A percentile compares a stretch with the other conserved stretches of the same genome.
Conservation (phyloP, 257 asterid genomes). For the Nicotiana otophora region DNA sequence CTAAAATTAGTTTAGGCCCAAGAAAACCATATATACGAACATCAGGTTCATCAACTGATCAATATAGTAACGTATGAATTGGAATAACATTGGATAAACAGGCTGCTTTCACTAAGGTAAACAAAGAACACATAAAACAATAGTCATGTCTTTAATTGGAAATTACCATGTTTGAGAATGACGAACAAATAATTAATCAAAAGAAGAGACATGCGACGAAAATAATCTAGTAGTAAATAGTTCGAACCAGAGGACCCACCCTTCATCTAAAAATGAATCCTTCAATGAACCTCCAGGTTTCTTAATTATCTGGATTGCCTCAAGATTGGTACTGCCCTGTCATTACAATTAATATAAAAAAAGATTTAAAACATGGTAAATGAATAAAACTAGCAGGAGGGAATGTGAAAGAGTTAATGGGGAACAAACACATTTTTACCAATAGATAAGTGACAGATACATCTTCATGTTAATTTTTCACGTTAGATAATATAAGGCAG, state of each 20-base stretch:
- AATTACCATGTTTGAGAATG: conserved; percentile 2
- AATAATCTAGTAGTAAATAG: background rate
- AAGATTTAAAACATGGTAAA: background rate
- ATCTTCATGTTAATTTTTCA: background rate
- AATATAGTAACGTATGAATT: background rate
- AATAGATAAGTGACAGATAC: background rate
- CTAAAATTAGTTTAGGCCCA: background rate
- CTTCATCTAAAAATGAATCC: conserved; percentile 89
- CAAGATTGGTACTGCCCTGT: conserved; percentile 93
- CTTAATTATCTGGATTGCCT: conserved; percentile 86
- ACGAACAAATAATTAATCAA: background rate
- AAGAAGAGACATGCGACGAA: background rate
- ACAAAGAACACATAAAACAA: background rate
- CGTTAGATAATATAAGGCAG: background rate
- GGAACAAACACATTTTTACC: background rate
- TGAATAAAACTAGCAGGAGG: background rate
- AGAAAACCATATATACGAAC: background rate
- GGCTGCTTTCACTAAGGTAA: background rate
- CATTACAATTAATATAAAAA: background rate
- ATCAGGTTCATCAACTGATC: background rate
- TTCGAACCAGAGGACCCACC: conserved; percentile 33
- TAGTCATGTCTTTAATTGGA: background rate
- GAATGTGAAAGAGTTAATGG: background rate
- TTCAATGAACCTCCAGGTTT: conserved; percentile 86
- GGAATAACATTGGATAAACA: background rate